Evolutionary conservation across 116 monocot genomes (phyloP).

Genomic region (Posidonia oceanica): DNA sequence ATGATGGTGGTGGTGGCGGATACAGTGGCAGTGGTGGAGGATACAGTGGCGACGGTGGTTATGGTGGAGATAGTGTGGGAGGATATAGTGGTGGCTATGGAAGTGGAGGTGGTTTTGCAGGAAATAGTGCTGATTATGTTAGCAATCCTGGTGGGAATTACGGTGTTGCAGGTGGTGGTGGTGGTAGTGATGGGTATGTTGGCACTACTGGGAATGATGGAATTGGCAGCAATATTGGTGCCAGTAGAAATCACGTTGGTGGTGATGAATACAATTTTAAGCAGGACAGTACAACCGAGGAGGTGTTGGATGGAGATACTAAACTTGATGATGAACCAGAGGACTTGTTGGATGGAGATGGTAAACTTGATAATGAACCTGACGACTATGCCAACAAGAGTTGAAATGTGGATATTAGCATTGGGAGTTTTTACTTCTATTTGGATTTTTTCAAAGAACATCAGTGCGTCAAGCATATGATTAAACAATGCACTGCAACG

Average conservation of each 20-base stretch:
- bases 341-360: background rate
- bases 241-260: background rate
- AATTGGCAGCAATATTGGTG: background rate
- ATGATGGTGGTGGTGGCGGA: background rate
- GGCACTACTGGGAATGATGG: background rate
- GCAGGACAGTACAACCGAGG: background rate
- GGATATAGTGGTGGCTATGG: background rate
- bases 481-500: background rate
- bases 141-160: background rate
- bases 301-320: background rate
- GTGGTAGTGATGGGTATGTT: background rate
- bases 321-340: background rate
- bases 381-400: slow-evolving; percentile 27
- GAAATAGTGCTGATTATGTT: background rate
- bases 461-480: background rate
- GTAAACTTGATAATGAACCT: slow-evolving; percentile 17
- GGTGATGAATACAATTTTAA: background rate
- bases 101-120: background rate
- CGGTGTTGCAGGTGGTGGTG: background rate
- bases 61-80: background rate
- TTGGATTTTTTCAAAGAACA: background rate
- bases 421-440: no score
- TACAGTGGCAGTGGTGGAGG: background rate
- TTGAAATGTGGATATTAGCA: background rate
- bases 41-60: background rate